A percentile compares a stretch with the other conserved stretches of the same genome.
These are phyloP conservation scores for Trichophyton schoenleinii DNA, from an alignment of 2,329 filamentous ascomycete genomes.

Conservation along the genomic window DNA sequence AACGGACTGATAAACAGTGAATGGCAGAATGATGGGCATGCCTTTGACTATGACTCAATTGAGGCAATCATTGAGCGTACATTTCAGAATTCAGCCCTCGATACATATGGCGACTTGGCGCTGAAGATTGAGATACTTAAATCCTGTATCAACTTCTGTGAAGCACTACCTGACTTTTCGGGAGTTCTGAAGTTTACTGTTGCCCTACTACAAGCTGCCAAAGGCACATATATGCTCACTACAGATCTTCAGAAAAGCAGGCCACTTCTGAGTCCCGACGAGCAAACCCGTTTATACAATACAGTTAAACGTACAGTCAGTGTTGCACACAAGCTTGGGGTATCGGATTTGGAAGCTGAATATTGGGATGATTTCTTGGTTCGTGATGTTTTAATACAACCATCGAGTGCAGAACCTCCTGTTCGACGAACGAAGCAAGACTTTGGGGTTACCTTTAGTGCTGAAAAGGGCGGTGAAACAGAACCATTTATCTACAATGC, in stretches of 20 bases:
- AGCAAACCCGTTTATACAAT: slow-evolving; percentile 70
- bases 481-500: slow-evolving; percentile 95
- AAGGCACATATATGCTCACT: slow-evolving; percentile 61
- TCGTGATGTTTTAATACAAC: slow-evolving; percentile 58
- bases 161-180: slow-evolving; percentile 81
- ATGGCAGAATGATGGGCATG: slow-evolving; percentile 12
- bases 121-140: slow-evolving; percentile 79
- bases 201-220: slow-evolving; percentile 64
- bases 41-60: slow-evolving; percentile 24
- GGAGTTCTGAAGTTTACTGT: slow-evolving; percentile 83
- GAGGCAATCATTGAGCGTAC: slow-evolving; percentile 33
- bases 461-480: slow-evolving; percentile 30
- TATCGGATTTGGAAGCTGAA: slow-evolving; percentile 58
- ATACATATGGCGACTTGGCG: slow-evolving; percentile 59
- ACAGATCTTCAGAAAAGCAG: slow-evolving; percentile 55
- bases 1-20: slow-evolving; percentile 4
- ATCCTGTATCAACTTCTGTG: slow-evolving; percentile 85
- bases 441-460: slow-evolving; percentile 31
- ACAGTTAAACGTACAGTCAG: slow-evolving; percentile 76
- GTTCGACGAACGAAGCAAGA: slow-evolving; percentile 50
- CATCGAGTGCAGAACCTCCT: slow-evolving; percentile 48
- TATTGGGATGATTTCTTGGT: slow-evolving; percentile 98
- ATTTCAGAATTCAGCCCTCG: slow-evolving; percentile 33
- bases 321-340: slow-evolving; percentile 62
- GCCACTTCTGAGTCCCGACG: slow-evolving; percentile 61